Percentiles rank a stretch among this genome's conserved stretches.
Conservation (phyloP, 2,329 filamentous ascomycete species). For the Akanthomyces lecanii region DNA sequence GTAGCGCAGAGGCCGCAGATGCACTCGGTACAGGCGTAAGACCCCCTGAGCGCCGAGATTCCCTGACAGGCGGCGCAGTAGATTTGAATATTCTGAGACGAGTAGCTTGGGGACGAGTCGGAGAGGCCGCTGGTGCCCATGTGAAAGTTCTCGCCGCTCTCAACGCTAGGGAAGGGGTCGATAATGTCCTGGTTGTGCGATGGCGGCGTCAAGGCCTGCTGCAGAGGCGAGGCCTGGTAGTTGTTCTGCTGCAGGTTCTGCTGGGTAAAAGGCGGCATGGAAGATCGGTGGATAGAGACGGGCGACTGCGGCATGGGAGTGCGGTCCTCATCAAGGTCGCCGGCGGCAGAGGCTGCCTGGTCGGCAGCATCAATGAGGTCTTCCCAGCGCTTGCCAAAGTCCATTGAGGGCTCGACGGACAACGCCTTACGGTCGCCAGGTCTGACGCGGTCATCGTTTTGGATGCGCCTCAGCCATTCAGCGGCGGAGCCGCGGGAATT, state of each 20-base stretch:
- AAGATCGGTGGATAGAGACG: slow-evolving; percentile 58
- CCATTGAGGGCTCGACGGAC: slow-evolving; percentile 77
- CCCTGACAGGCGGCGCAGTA: slow-evolving; percentile 87
- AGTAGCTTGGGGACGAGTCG: slow-evolving; percentile 69
- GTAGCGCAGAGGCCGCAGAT: slow-evolving; percentile 88
- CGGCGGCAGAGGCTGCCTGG: slow-evolving; percentile 73
- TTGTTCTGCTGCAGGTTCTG: slow-evolving; percentile 59
- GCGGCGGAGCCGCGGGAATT: slow-evolving; percentile 68
- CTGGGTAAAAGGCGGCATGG: slow-evolving; percentile 54
- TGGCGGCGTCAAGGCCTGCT: slow-evolving; percentile 85
- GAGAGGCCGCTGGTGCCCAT: slow-evolving; percentile 62
- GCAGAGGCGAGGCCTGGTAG: slow-evolving; percentile 85
- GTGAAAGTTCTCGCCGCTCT: slow-evolving; percentile 68
- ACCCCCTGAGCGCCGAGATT: slow-evolving; percentile 72
- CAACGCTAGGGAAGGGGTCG: slow-evolving; percentile 76
- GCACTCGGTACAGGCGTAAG: slow-evolving; percentile 92
- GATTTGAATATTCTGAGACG: slow-evolving; percentile 75
- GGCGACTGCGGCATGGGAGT: slow-evolving; percentile 71
- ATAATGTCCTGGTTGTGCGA: slow-evolving; percentile 61
- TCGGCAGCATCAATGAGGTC: slow-evolving; percentile 87
- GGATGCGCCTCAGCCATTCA: slow-evolving; percentile 57
- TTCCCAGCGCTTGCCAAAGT: slow-evolving; percentile 89
- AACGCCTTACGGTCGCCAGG: slow-evolving; percentile 71
- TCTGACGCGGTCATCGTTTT: slow-evolving; percentile 62
- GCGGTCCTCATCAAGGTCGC: slow-evolving; percentile 85